phyloP scores from a whole-genome alignment of 2,329 filamentous ascomycete species.

The Bipolaris oryzae region DNA sequence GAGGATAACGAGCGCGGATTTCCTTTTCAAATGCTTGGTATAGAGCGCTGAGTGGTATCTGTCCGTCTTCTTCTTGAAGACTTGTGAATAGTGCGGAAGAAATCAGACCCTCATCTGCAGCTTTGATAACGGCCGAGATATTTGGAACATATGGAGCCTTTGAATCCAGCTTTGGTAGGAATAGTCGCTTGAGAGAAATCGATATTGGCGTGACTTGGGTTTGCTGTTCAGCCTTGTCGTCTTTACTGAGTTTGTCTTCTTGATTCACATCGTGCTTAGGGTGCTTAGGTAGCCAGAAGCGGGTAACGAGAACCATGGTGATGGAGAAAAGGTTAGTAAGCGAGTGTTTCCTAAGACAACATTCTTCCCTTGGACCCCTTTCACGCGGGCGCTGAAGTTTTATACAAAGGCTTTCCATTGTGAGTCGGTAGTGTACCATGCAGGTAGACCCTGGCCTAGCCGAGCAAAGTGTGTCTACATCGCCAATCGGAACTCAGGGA shows the following conservation, averaged over 20 bases:
- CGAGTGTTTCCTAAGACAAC: slow-evolving; percentile 19
- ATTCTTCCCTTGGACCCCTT: slow-evolving; percentile 20
- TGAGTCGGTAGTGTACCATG: slow-evolving; percentile 4
- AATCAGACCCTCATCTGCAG: slow-evolving; percentile 40
- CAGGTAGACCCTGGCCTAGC: slow-evolving; percentile 9
- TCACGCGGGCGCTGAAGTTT: slow-evolving; percentile 15
- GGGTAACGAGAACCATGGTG: slow-evolving; percentile 39
- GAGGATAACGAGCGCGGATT: slow-evolving; percentile 24
- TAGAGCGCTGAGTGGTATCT: slow-evolving; percentile 33
- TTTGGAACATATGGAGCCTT: slow-evolving; percentile 32
- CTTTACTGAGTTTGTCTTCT: slow-evolving; percentile 12
- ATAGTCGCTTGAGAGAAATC: slow-evolving; percentile 28
- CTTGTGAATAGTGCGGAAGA: slow-evolving; percentile 35
- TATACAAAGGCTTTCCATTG: slow-evolving; percentile 30
- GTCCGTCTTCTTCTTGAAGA: slow-evolving; percentile 29
- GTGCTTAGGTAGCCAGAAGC: slow-evolving; percentile 35
- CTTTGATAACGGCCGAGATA: slow-evolving; percentile 40
- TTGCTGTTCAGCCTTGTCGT: slow-evolving; percentile 22
- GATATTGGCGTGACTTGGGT: slow-evolving; percentile 21
- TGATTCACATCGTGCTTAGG: slow-evolving; percentile 22
- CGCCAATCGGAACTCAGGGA: slow-evolving; percentile 40
- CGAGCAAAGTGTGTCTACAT: slow-evolving; percentile 10
- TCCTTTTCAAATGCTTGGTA: slow-evolving; percentile 37
- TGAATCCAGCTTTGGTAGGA: slow-evolving; percentile 26
- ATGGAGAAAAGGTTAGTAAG: too few species aligned